These are phyloP conservation scores for rapeseed (Brassica napus) DNA, from an alignment of 345 rosid genomes.

Conservation along the genomic window DNA sequence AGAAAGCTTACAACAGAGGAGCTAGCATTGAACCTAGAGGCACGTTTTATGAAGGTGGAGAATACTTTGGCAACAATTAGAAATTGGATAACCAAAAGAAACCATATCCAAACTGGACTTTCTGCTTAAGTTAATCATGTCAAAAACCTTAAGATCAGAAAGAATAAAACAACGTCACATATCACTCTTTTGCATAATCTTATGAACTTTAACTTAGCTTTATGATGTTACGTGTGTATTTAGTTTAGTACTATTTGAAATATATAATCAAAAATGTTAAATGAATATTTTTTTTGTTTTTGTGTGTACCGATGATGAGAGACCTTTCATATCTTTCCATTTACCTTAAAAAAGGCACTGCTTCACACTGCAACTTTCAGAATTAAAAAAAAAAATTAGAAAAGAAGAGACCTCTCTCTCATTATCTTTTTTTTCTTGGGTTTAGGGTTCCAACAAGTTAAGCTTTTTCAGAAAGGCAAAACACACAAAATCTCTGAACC, in stretches of 20 bases:
- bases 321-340: too few relatives aligned
- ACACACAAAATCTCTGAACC: too few relatives aligned
- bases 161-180: neutral
- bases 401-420: too few relatives aligned
- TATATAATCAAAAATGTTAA: neutral
- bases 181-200: neutral
- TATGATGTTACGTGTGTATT: too few relatives aligned
- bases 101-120: neutral
- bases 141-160: neutral
- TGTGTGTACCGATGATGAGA: too few relatives aligned
- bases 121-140: neutral
- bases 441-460: too few relatives aligned
- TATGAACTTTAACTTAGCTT: neutral
- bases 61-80: neutral
- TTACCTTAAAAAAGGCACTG: too few relatives aligned
- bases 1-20: constrained; percentile 3
- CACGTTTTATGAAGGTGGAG: neutral
- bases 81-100: neutral
- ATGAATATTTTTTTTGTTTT: too few relatives aligned
- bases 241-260: neutral
- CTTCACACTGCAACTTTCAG: too few relatives aligned
- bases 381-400: too few relatives aligned
- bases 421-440: too few relatives aligned
- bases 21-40: neutral
- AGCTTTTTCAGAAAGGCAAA: too few relatives aligned